Evolutionary conservation across 352 stramenopile species (phyloP).

Genomic region (Globisporangium splendens): DNA sequence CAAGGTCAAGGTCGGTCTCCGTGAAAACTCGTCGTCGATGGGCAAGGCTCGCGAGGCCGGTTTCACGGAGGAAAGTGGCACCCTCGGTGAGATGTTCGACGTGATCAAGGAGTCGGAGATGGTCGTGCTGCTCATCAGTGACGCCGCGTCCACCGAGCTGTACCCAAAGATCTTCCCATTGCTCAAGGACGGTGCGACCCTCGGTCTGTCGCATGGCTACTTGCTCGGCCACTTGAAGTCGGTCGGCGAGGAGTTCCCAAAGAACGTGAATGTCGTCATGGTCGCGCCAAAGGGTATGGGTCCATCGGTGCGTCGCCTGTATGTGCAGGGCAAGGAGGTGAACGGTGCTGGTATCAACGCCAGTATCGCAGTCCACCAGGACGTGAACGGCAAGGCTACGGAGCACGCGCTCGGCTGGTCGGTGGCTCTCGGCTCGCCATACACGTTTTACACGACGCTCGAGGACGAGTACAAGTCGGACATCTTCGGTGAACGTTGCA

Average conservation of each 20-base stretch:
- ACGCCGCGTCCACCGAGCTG: slow-evolving; percentile 92
- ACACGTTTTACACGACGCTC: slow-evolving; percentile 97
- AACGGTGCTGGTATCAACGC: slow-evolving; percentile 98
- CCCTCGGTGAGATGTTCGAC: slow-evolving; percentile 95
- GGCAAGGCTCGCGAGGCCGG: slow-evolving; percentile 86
- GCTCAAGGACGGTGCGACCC: slow-evolving; percentile 94
- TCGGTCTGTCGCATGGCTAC: slow-evolving; percentile 97
- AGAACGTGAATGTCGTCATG: slow-evolving; percentile 98
- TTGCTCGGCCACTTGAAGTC: slow-evolving; percentile 96
- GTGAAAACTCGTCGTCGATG: slow-evolving; percentile 72
- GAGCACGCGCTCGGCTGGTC: slow-evolving; percentile 97
- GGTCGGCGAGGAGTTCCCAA: slow-evolving; percentile 93
- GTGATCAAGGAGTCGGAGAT: slow-evolving; percentile 96
- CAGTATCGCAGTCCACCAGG: slow-evolving; percentile 95
- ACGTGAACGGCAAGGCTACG: slow-evolving; percentile 90
- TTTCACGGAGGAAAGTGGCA: slow-evolving; percentile 92
- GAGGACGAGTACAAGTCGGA: slow-evolving; percentile 97
- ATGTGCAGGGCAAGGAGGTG: slow-evolving; percentile 98
- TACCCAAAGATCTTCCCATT: slow-evolving; percentile 97
- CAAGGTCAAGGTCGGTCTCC: slow-evolving; percentile 90
- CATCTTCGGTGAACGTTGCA: slow-evolving; percentile 98
- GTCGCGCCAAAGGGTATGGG: slow-evolving; percentile 98
- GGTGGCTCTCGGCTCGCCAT: slow-evolving; percentile 95
- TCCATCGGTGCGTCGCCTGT: slow-evolving; percentile 94
- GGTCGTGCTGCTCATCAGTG: slow-evolving; percentile 96